A percentile compares a stretch with the other conserved stretches of the same genome.
These are phyloP conservation scores for Yarrowia osloensis DNA, from an alignment of 805 yeast genomes.

Conservation along the genomic window DNA sequence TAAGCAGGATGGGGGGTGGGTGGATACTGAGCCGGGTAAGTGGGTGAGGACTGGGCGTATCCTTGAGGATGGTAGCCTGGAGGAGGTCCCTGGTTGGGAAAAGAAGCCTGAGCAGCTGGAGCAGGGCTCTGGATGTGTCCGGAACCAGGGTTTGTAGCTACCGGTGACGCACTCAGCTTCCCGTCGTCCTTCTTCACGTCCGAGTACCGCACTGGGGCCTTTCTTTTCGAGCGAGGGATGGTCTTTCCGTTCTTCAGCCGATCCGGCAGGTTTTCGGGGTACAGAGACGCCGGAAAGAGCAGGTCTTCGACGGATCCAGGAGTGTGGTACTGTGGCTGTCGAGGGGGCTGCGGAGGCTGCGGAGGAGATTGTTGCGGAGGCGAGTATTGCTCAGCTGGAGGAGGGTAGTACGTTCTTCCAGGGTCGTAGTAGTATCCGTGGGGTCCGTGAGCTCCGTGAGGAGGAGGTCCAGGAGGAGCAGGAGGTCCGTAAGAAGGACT, in stretches of 20 bases:
- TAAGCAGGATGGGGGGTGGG: neutral
- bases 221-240: neutral
- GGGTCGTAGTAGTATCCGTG: neutral
- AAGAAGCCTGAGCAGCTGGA: neutral
- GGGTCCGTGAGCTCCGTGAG: no score
- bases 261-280: conserved; percentile 8
- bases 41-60: no score
- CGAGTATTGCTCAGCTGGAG: neutral
- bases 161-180: neutral
- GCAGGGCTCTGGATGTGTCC: neutral
- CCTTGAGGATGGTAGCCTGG: no score
- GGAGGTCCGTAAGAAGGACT: no score
- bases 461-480: neutral
- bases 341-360: neutral
- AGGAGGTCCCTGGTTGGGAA: no score
- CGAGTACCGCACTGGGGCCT: conserved; percentile 10
- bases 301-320: conserved; percentile 6
- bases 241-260: conserved; percentile 1
- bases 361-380: neutral
- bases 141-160: neutral
- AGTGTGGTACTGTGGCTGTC: conserved; percentile 11
- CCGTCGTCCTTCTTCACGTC: conserved; percentile 1
- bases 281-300: conserved; percentile 8
- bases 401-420: neutral
- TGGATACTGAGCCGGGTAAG: neutral